phyloP scores from a whole-genome alignment of 2,329 filamentous ascomycete species.

The Cladosporium velox region DNA sequence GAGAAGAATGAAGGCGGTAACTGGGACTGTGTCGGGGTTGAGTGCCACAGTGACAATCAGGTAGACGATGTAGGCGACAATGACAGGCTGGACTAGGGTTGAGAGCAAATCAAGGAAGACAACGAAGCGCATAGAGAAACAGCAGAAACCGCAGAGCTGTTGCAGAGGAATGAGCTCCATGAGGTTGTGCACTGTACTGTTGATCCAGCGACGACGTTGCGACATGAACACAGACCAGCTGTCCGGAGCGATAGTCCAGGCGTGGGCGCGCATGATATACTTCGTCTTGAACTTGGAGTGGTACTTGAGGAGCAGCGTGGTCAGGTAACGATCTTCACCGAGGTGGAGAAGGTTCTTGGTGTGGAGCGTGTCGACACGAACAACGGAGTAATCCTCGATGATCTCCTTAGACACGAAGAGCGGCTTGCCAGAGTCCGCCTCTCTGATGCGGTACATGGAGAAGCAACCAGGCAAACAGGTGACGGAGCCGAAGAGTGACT shows the following conservation, averaged over 20 bases:
- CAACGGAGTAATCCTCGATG: constrained; percentile 82
- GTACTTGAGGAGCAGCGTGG: constrained; percentile 87
- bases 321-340: constrained; percentile 96
- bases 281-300: constrained; percentile 98
- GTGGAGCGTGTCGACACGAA: constrained; percentile 95
- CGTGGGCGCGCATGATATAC: constrained; percentile 88
- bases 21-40: constrained; percentile 67
- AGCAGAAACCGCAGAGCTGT: constrained; percentile 98
- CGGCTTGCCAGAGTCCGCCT: constrained; percentile 90
- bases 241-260: constrained; percentile 96
- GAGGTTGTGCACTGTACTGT: constrained; percentile 97
- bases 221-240: constrained; percentile 94
- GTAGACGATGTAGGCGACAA: constrained; percentile 85
- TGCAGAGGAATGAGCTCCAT: constrained; percentile 91
- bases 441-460: constrained; percentile 96
- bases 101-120: constrained; percentile 92
- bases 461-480: constrained; percentile 98
- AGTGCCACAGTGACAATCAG: constrained; percentile 73
- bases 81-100: constrained; percentile 89
- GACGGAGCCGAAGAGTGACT: constrained; percentile 93
- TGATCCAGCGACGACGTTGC: constrained; percentile 98
- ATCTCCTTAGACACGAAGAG: constrained; percentile 94
- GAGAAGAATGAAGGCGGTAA: constrained; percentile 86
- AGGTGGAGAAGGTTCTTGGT: constrained; percentile 98
- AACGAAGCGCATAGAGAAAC: constrained; percentile 98